Percentiles rank a stretch among this genome's conserved stretches.
These are phyloP conservation scores for Arctostaphylos glauca DNA, from an alignment of 148 eudicot genomes.

Conservation along the genomic window DNA sequence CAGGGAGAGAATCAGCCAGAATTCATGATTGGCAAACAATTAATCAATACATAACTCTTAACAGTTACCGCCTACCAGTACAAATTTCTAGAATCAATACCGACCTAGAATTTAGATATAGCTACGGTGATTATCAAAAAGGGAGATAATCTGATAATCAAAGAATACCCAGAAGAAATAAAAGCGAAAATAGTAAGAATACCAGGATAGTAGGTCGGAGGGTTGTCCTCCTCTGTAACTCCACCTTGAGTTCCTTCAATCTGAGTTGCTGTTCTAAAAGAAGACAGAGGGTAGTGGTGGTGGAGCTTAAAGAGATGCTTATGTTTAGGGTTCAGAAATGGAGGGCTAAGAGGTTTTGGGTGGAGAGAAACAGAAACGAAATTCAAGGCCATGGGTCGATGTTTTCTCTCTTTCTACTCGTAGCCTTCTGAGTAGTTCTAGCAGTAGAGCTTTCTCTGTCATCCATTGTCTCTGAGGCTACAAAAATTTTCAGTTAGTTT, in stretches of 20 bases:
- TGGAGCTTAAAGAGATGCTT: conserved; percentile 18
- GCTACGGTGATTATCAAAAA: background rate
- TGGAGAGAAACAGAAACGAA: conserved; percentile 20
- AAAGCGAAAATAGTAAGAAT: background rate
- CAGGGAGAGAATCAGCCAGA: too few relatives aligned
- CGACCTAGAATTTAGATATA: background rate
- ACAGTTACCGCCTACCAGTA: background rate
- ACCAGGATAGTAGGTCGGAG: conserved; percentile 28
- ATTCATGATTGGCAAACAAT: background rate
- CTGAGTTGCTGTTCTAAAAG: conserved; percentile 25
- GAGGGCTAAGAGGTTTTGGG: conserved; percentile 14
- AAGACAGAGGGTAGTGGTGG: conserved; percentile 8
- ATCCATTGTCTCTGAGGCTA: background rate
- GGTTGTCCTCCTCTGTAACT: conserved; percentile 38
- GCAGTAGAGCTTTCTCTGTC: background rate
- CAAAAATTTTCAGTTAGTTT: background rate
- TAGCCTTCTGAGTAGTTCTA: background rate
- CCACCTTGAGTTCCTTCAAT: conserved; percentile 37
- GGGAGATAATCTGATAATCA: background rate
- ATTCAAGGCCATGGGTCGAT: conserved; percentile 32
- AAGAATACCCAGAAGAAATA: background rate
- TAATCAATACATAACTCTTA: background rate
- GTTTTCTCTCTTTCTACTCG: background rate
- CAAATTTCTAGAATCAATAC: background rate
- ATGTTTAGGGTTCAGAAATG: conserved; percentile 18